phyloP scores from a whole-genome alignment of 176 grass and related monocot species.

The Carex littledalei region DNA sequence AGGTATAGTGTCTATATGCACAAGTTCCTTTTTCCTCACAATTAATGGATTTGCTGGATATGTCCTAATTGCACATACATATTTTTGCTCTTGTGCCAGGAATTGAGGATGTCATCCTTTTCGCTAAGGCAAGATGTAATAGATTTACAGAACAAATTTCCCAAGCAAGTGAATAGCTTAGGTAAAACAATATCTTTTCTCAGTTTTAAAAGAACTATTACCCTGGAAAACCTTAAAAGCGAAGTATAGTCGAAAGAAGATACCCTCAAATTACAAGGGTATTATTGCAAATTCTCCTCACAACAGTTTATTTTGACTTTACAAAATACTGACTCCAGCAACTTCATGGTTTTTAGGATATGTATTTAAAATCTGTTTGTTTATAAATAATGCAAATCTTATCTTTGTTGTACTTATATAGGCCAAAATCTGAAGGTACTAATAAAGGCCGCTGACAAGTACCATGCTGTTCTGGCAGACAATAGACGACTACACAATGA shows the following conservation, averaged over 20 bases:
- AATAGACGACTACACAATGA: slow-evolving; percentile 84
- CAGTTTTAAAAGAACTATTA: background rate
- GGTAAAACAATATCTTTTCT: slow-evolving; percentile 18
- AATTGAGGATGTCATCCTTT: slow-evolving; percentile 21
- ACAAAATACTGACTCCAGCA: slow-evolving; percentile 12
- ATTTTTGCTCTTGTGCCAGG: slow-evolving; percentile 2
- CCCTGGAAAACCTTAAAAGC: background rate
- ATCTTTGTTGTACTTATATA: slow-evolving; percentile 3
- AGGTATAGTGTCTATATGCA: slow-evolving; percentile 20
- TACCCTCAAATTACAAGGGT: background rate
- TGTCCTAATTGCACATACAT: background rate
- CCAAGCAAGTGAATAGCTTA: slow-evolving; percentile 27
- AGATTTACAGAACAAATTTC: slow-evolving; percentile 28
- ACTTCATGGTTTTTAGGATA: background rate
- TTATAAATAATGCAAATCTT: background rate
- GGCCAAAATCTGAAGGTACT: slow-evolving; percentile 39
- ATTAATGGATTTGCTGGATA: background rate
- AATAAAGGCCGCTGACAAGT: slow-evolving; percentile 51
- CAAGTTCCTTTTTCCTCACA: background rate
- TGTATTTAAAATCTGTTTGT: background rate
- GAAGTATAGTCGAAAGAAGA: background rate
- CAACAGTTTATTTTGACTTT: slow-evolving; percentile 12
- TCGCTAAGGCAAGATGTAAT: slow-evolving; percentile 21
- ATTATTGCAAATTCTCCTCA: background rate
- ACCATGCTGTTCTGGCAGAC: slow-evolving; percentile 64